Conservation (phyloP, 1,284 basidiomycete species). For the Ustilago hordei region DNA sequence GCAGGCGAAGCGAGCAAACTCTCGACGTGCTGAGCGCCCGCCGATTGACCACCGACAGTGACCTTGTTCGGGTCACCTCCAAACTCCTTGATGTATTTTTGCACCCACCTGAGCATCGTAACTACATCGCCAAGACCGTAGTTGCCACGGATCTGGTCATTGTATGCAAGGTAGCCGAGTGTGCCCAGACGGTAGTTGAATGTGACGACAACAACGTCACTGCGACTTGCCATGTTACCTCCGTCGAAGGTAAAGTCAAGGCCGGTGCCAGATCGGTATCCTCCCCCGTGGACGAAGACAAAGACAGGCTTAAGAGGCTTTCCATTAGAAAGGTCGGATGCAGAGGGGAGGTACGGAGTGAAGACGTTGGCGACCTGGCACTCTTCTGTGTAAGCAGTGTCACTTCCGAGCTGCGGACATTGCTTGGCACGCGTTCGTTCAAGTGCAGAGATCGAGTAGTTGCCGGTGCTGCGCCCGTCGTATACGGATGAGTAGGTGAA, state of each 20-base stretch:
- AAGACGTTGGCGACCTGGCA: constrained; percentile 76
- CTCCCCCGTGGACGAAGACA: constrained; percentile 72
- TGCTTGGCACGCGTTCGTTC: constrained; percentile 23
- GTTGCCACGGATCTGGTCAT: constrained; percentile 55
- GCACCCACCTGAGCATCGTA: constrained; percentile 73
- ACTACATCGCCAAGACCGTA: constrained; percentile 63
- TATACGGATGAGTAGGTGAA: constrained; percentile 46
- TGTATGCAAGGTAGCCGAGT: constrained; percentile 50
- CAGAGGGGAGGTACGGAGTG: constrained; percentile 72
- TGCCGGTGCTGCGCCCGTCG: constrained; percentile 13
- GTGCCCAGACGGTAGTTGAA: constrained; percentile 73
- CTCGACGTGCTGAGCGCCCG: constrained; percentile 74
- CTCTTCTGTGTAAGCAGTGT: constrained; percentile 63
- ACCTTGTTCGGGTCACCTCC: constrained; percentile 78
- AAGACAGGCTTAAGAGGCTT: constrained; percentile 73
- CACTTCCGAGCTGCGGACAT: constrained; percentile 29
- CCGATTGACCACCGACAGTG: constrained; percentile 87
- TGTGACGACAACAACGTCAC: constrained; percentile 74
- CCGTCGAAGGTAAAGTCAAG: constrained; percentile 71
- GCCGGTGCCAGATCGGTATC: constrained; percentile 71
- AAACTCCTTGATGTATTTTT: constrained; percentile 74
- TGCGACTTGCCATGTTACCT: constrained; percentile 71
- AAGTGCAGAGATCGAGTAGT: constrained; percentile 17
- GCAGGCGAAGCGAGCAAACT: constrained; percentile 43
- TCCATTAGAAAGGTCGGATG: constrained; percentile 26